These are phyloP conservation scores for Colletotrichum navitas DNA, from an alignment of 2,329 filamentous ascomycete genomes.

Conservation along the genomic window DNA sequence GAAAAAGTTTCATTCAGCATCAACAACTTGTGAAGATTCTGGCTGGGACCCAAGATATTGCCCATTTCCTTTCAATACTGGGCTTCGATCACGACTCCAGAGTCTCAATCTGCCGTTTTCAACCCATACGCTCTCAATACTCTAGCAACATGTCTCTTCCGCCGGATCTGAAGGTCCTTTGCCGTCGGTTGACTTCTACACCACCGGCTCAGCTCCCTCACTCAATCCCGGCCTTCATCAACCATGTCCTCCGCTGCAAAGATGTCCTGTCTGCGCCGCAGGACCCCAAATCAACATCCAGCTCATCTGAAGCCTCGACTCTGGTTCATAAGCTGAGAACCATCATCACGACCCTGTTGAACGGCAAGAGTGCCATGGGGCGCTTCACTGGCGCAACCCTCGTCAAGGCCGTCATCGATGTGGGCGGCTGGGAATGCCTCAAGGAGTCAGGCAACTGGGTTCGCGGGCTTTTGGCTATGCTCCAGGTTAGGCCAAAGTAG, in stretches of 20 bases:
- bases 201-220: constrained; percentile 80
- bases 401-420: constrained; percentile 84
- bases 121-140: too few relatives aligned
- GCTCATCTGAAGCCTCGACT: constrained; percentile 73
- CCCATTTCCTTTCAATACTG: neutral
- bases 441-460: constrained; percentile 82
- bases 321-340: constrained; percentile 86
- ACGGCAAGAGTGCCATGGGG: constrained; percentile 79
- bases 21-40: constrained; percentile 26
- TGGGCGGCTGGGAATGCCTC: constrained; percentile 86
- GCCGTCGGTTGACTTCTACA: constrained; percentile 78
- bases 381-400: constrained; percentile 83
- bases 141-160: constrained; percentile 55
- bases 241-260: constrained; percentile 68
- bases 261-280: constrained; percentile 73
- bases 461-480: constrained; percentile 77
- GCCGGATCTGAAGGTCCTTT: constrained; percentile 74
- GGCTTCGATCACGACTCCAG: neutral
- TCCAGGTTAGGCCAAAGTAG: constrained; percentile 69
- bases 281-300: constrained; percentile 70
- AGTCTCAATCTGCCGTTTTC: neutral
- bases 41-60: constrained; percentile 19
- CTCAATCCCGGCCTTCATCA: constrained; percentile 77
- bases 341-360: constrained; percentile 80
- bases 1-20: constrained; percentile 41